Conservation (phyloP, 2,329 filamentous ascomycete species). For the Fusarium fracticaudum region DNA sequence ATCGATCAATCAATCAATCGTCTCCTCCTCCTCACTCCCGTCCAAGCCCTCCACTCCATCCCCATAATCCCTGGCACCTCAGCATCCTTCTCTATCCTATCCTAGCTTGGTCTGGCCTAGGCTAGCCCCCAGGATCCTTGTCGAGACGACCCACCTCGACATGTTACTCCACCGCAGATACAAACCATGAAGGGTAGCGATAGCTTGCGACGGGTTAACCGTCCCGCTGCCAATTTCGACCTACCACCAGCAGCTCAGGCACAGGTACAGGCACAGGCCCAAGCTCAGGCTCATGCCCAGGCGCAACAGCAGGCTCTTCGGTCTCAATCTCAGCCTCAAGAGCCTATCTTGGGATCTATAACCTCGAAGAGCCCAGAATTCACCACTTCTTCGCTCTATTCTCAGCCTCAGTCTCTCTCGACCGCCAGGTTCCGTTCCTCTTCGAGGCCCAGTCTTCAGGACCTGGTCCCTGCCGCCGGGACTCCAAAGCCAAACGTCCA, state of each 20-base stretch:
- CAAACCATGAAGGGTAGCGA: conserved; percentile 41
- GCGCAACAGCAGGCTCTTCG: conserved; percentile 20
- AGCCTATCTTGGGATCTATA: neutral
- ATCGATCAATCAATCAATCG: conserved; percentile 3
- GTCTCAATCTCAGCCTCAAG: conserved; percentile 29
- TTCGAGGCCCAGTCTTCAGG: conserved; percentile 36
- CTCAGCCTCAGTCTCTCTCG: conserved; percentile 23
- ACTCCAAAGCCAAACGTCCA: conserved; percentile 12
- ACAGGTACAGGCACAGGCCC: conserved; percentile 16
- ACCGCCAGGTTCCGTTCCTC: conserved; percentile 35
- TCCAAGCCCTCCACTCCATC: conserved; percentile 13
- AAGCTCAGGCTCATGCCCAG: conserved; percentile 4
- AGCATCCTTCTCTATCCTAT: conserved; percentile 11
- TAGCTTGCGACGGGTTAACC: conserved; percentile 40
- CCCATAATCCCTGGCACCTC: conserved; percentile 23
- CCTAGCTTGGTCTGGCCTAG: conserved; percentile 17
- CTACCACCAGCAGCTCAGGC: conserved; percentile 19
- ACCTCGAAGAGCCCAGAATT: conserved; percentile 5
- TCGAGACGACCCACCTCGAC: conserved; percentile 38
- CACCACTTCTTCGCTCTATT: conserved; percentile 4
- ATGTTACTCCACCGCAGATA: conserved; percentile 42
- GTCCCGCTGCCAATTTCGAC: conserved; percentile 40
- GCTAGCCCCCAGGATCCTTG: conserved; percentile 32
- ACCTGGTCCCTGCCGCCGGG: conserved; percentile 31
- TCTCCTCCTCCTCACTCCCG: neutral